Evolutionary conservation across 495 filamentous ascomycete genomes (phyloP), one percentile per base, ranked within the genome.

Genomic region (Staphylotrichum longicolle): DNA sequence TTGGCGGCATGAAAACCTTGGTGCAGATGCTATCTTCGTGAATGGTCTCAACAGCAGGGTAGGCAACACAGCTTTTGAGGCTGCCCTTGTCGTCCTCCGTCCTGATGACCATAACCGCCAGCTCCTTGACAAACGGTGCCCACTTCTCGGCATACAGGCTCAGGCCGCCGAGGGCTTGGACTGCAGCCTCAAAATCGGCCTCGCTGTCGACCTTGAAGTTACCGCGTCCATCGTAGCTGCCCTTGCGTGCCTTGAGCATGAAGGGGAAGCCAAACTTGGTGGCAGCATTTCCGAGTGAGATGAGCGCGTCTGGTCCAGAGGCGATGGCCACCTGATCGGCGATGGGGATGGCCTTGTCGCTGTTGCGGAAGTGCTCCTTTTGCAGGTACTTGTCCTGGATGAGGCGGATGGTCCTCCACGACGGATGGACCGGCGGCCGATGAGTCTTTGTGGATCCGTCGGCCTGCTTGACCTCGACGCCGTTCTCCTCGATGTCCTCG

Each of bases 311-410:
- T 54, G 83, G 74, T 0, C 76, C 77, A 0, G 77, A 68, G 33
- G 74, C 73, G 49, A 96, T 70, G 12, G 84, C 78, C 27, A 86
- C 76, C 62, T 88, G 89, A 15, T 86, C 80, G 1, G 89, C 87
- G 63, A 88, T 88, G n/a, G 86, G 82, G 5, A 98, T 85, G 3
- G 78, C 80, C 66, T 84, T 82, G 48, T 81, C 63, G 58, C 68
- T 69, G 49, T 55, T 72, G 40, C 75, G 75, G 61, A 98, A 79
- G 68, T 94, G 87, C 67, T 89, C 82, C 75, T 98, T 97, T 77
- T 98, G 94, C 70, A 85, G 77, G 74, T 85, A 98, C 76, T 98
- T 98, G 79, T 98, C 93, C 80, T 98, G 95, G 62, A 98, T 97
- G 33, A 86, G 87, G 27, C 91, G 86, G 58, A 98, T 85, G 8